phyloP scores from a whole-genome alignment of 345 rosid genomes.

The Erodium maritimum region DNA sequence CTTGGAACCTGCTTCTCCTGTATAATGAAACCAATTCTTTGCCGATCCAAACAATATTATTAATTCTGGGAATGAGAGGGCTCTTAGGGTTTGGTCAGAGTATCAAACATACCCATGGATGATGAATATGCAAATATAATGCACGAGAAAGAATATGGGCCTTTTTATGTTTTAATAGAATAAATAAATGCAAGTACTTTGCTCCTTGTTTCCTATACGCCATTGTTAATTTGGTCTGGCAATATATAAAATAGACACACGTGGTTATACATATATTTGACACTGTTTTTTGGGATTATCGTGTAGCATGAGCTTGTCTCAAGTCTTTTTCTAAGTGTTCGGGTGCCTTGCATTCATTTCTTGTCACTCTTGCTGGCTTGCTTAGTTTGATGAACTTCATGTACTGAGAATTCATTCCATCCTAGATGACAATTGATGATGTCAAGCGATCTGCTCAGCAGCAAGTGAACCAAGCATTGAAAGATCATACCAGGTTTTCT shows the following conservation, averaged over 20 bases:
- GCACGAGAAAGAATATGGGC: neutral
- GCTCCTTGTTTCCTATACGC: slow-evolving; percentile 1
- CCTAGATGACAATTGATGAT: slow-evolving; percentile 89
- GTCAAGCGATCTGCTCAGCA: slow-evolving; percentile 94
- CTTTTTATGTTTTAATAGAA: neutral
- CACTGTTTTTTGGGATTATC: neutral
- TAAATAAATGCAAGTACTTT: neutral
- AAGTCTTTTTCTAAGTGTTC: neutral
- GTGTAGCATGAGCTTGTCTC: neutral
- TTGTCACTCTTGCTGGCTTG: neutral
- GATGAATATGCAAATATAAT: too few species aligned
- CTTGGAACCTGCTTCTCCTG: too few species aligned
- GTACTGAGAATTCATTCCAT: slow-evolving; percentile 3
- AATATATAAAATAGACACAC: neutral
- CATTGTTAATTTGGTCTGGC: neutral
- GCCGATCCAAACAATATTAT: too few species aligned
- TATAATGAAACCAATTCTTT: too few species aligned
- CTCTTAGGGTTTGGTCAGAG: neutral
- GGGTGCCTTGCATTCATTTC: neutral
- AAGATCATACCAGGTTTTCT: slow-evolving; percentile 73
- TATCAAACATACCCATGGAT: too few species aligned
- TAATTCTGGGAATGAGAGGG: too few species aligned
- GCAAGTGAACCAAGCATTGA: slow-evolving; percentile 80
- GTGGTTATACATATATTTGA: neutral
- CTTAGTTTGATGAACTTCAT: slow-evolving; percentile 9